phyloP scores from a whole-genome alignment of 139 green algal genomes.

The Medakamo hakoo region DNA sequence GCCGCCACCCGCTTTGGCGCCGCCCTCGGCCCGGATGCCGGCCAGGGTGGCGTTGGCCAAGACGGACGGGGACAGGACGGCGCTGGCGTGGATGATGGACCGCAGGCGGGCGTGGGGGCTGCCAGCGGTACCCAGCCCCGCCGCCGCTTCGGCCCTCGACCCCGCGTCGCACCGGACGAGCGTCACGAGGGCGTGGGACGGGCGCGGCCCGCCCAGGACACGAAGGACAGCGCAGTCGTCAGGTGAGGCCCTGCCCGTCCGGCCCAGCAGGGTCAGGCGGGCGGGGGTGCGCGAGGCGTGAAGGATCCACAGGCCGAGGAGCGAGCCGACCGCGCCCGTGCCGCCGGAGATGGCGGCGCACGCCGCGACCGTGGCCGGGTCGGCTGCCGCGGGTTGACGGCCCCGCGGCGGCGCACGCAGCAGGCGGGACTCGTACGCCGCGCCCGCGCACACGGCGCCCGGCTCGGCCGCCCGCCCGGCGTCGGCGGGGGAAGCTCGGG shows the following conservation, averaged over 20 bases:
- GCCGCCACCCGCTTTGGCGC: conserved; percentile 13
- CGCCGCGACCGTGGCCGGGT: not conserved
- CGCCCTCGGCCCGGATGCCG: conserved; percentile 25
- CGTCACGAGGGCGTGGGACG: too few relatives aligned
- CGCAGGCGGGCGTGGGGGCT: not conserved
- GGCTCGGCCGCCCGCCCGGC: not conserved
- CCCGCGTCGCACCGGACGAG: too few relatives aligned
- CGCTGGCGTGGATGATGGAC: conserved; percentile 49
- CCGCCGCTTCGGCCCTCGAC: too few relatives aligned
- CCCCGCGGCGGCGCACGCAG: not conserved
- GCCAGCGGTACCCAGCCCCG: not conserved
- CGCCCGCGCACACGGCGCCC: not conserved
- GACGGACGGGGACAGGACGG: conserved; percentile 49
- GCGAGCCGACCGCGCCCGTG: not conserved
- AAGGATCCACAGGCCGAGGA: not conserved
- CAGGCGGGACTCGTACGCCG: not conserved
- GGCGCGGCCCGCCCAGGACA: too few relatives aligned
- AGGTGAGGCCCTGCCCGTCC: not conserved
- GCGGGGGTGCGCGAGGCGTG: too few relatives aligned
- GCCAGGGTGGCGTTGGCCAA: conserved; percentile 33
- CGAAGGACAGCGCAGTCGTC: not conserved
- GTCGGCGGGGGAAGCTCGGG: not conserved
- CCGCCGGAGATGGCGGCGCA: not conserved
- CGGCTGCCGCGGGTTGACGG: not conserved
- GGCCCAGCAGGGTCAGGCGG: not conserved